These are phyloP conservation scores for Letharia lupina DNA, from an alignment of 495 filamentous ascomycete genomes.

Conservation along the genomic window DNA sequence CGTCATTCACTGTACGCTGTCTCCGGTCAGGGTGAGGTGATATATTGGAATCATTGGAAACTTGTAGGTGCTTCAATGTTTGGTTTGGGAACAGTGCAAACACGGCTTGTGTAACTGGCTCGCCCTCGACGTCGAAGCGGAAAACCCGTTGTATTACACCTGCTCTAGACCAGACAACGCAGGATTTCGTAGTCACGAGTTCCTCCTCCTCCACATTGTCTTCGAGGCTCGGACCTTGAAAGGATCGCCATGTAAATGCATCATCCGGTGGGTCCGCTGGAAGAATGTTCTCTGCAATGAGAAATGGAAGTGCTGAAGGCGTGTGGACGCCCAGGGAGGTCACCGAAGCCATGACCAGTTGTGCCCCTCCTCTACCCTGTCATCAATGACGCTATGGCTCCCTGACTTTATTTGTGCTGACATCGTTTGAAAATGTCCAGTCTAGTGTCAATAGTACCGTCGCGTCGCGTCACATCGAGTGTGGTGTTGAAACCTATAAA, in stretches of 20 bases:
- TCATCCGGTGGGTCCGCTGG: slow-evolving; percentile 55
- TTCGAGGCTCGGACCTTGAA: slow-evolving; percentile 34
- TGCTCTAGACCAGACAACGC: slow-evolving; percentile 87
- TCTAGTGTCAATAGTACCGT: not conserved
- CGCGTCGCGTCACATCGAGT: slow-evolving; percentile 5
- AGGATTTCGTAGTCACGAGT: slow-evolving; percentile 69
- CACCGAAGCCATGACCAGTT: slow-evolving; percentile 65
- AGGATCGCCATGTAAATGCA: slow-evolving; percentile 66
- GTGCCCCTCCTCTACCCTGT: slow-evolving; percentile 5
- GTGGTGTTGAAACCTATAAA: not conserved
- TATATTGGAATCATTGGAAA: not conserved
- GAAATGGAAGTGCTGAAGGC: slow-evolving; percentile 71
- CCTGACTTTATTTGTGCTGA: not conserved
- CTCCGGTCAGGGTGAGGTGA: not conserved
- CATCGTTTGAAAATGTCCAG: not conserved
- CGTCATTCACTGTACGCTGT: not conserved
- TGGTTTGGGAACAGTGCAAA: slow-evolving; percentile 61
- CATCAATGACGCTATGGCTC: not conserved
- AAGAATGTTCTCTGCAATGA: slow-evolving; percentile 73
- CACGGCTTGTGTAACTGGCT: slow-evolving; percentile 72
- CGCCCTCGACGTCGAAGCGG: slow-evolving; percentile 76
- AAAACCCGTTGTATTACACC: slow-evolving; percentile 80
- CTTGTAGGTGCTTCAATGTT: too few species aligned
- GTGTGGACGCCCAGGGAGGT: slow-evolving; percentile 81
- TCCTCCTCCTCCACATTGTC: slow-evolving; percentile 62